Percentiles rank a stretch among this genome's conserved stretches.
Evolutionary conservation across 345 rosid genomes (phyloP).

Genomic region (Eucalyptus fibrosa): DNA sequence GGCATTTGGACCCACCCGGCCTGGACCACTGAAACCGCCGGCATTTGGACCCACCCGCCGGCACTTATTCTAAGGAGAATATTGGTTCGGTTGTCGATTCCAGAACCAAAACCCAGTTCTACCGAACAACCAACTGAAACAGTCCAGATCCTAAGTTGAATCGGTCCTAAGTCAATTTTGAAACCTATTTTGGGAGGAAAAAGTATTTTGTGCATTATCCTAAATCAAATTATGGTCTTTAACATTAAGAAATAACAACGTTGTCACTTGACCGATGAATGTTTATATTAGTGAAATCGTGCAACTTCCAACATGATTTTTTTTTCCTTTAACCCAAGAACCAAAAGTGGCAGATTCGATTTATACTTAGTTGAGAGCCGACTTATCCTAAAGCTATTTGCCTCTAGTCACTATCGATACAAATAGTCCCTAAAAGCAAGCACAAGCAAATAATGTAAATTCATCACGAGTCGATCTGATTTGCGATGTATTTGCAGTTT

Average conservation of each 20-base stretch:
- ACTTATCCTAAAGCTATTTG: too few species aligned
- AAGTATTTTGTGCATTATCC: not conserved
- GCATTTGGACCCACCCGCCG: not conserved
- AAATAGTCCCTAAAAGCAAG: not conserved
- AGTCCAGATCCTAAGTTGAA: not conserved
- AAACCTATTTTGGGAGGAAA: not conserved
- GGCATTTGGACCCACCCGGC: not conserved
- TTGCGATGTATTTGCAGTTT: not conserved
- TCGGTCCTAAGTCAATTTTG: not conserved
- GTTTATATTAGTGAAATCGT: not conserved
- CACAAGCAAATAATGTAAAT: not conserved
- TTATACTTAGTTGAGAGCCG: too few species aligned
- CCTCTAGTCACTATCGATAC: not conserved
- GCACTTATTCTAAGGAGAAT: not conserved
- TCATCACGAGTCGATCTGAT: not conserved
- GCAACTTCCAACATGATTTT: not conserved
- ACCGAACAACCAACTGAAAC: not conserved
- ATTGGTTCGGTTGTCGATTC: not conserved
- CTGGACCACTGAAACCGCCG: not conserved
- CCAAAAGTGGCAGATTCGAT: not conserved
- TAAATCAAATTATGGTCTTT: not conserved
- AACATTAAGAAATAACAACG: not conserved
- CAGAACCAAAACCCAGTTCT: not conserved
- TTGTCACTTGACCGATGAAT: rapidly evolving
- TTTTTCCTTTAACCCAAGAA: not conserved